phyloP scores from a whole-genome alignment of 225 moss, liverwort and hornwort species.

The Antitrichia curtipendula region DNA sequence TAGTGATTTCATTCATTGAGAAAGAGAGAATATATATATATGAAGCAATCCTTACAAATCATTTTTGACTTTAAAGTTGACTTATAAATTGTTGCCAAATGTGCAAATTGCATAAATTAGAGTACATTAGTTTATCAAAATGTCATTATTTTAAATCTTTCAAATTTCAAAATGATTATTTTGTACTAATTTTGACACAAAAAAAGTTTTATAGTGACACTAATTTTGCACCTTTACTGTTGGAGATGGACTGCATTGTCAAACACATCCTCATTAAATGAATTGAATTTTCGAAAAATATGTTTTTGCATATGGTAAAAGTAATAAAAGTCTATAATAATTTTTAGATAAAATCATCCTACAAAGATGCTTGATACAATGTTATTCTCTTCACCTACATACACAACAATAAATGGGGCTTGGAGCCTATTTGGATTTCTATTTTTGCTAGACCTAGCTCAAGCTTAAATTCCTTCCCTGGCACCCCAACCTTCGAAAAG shows the following conservation, averaged over 20 bases:
- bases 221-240: rapidly evolving
- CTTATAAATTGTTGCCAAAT: neutral
- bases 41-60: neutral
- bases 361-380: neutral
- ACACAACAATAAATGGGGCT: neutral
- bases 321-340: too few relatives aligned
- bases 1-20: neutral
- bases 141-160: neutral
- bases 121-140: neutral
- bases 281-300: neutral
- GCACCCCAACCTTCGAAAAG: too few relatives aligned
- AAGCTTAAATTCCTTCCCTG: rapidly evolving
- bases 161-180: rapidly evolving
- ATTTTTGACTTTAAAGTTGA: neutral
- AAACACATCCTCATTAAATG: rapidly evolving
- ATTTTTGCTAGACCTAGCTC: rapidly evolving
- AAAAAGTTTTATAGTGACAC: neutral
- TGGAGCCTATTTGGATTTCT: rapidly evolving
- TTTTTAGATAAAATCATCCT: rapidly evolving
- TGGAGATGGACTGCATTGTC: neutral
- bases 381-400: rapidly evolving
- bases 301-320: neutral
- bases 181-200: too few relatives aligned
- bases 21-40: neutral
- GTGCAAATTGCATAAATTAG: neutral